Conservation (phyloP, 352 stramenopile species). For the Phytophthora lateralis region DNA sequence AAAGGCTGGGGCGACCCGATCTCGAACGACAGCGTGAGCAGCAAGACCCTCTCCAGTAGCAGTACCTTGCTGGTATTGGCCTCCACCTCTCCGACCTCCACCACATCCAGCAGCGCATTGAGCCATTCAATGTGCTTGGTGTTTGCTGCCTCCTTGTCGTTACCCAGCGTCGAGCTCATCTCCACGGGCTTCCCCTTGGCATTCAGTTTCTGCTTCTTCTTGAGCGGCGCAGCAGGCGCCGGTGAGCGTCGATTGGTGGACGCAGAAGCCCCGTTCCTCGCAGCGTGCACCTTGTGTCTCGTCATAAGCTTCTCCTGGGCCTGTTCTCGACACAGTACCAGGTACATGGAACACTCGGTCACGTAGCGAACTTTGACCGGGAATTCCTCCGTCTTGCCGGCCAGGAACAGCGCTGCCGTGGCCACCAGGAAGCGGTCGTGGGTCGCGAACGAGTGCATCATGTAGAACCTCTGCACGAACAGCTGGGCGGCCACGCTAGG, state of each 20-base stretch:
- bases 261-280: conserved; percentile 16
- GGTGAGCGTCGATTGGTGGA: conserved; percentile 9
- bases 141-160: conserved; percentile 61
- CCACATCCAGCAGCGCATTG: conserved; percentile 57
- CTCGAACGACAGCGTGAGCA: conserved; percentile 81
- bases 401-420: conserved; percentile 77
- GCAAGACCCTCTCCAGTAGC: conserved; percentile 69
- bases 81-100: conserved; percentile 76
- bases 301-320: conserved; percentile 37
- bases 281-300: conserved; percentile 19
- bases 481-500: conserved; percentile 64
- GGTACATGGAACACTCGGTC: conserved; percentile 75
- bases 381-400: conserved; percentile 79
- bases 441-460: conserved; percentile 74
- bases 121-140: conserved; percentile 71
- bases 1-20: conserved; percentile 72
- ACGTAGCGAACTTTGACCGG: conserved; percentile 78
- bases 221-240: conserved; percentile 17
- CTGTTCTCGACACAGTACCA: conserved; percentile 56
- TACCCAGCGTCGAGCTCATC: conserved; percentile 56
- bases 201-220: conserved; percentile 32
- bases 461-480: conserved; percentile 81
- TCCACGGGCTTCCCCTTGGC: conserved; percentile 45
- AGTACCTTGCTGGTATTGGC: conserved; percentile 63
- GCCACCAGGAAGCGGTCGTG: conserved; percentile 85